phyloP scores from a whole-genome alignment of 164 flowering plant species.

The Euptelea pleiosperma region DNA sequence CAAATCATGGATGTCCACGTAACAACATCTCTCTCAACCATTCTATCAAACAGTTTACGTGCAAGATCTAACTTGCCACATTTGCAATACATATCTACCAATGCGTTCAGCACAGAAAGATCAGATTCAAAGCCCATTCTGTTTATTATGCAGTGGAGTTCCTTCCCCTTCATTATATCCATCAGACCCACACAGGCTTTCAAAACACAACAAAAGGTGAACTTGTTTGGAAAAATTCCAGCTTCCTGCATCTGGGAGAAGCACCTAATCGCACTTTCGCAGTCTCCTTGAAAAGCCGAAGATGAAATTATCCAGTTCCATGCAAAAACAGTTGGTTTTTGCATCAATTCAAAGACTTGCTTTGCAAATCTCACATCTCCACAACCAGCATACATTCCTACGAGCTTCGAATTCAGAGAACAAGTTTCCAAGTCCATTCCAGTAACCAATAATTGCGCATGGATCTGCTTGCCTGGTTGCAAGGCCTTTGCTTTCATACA shows the following conservation, averaged over 20 bases:
- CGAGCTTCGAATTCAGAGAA: conserved; percentile 45
- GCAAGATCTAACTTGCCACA: conserved; percentile 41
- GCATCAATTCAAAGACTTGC: conserved; percentile 14
- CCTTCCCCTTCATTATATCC: conserved; percentile 46
- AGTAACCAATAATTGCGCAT: conserved; percentile 36
- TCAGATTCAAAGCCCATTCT: conserved; percentile 36
- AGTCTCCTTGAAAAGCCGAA: conserved; percentile 26
- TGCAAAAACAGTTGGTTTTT: conserved; percentile 22
- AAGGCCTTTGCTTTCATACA: conserved; percentile 35
- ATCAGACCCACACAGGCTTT: conserved; percentile 65
- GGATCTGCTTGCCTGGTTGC: conserved; percentile 56
- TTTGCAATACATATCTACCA: conserved; percentile 65
- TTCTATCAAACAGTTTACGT: conserved; percentile 48
- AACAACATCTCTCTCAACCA: conserved; percentile 34
- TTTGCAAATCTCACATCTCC: conserved; percentile 44
- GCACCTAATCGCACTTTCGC: conserved; percentile 19
- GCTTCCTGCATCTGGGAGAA: conserved; percentile 38
- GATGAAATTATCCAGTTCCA: conserved; percentile 37
- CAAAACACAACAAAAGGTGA: conserved; percentile 43
- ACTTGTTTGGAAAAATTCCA: conserved; percentile 40
- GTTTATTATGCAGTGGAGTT: conserved; percentile 25
- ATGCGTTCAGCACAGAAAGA: conserved; percentile 40
- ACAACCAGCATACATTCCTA: conserved; percentile 59
- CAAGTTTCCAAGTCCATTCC: conserved; percentile 14
- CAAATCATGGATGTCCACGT: conserved; percentile 73